A percentile compares a stretch with the other conserved stretches of the same genome.
phyloP scores from a whole-genome alignment of 2,329 filamentous ascomycete species.

The Cercospora zeina region DNA sequence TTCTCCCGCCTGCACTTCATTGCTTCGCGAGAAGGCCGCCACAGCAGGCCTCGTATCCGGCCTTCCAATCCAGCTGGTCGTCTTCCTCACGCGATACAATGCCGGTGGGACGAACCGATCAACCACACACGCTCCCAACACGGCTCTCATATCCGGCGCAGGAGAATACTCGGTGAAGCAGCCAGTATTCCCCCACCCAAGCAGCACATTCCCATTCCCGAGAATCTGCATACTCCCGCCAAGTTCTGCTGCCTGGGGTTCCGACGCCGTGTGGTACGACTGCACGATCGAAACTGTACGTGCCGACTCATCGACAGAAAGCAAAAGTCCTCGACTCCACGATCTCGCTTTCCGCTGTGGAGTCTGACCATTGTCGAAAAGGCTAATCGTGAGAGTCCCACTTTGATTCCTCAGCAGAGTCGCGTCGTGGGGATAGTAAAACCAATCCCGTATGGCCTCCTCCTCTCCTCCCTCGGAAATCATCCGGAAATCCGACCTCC shows the following conservation, averaged over 20 bases:
- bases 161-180: conserved; percentile 38
- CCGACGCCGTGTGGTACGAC: neutral
- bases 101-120: neutral
- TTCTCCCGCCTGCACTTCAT: neutral
- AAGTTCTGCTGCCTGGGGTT: neutral
- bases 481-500: conserved; percentile 5
- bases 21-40: neutral
- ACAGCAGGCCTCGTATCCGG: conserved; percentile 2
- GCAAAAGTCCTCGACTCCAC: neutral
- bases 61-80: neutral
- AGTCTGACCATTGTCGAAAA: conserved; percentile 1
- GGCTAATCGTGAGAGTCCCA: neutral
- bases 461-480: neutral
- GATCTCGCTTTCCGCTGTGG: neutral
- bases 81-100: neutral
- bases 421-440: neutral
- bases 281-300: neutral
- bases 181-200: conserved; percentile 53
- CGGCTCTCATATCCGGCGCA: neutral
- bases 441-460: neutral
- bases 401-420: neutral
- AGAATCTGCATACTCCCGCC: conserved; percentile 10
- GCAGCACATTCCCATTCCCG: conserved; percentile 51
- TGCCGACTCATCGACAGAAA: neutral
- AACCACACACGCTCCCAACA: neutral